Base-by-base conservation (phyloP, 495 filamentous ascomycete species). In the Podospora fimiseda region DNA sequence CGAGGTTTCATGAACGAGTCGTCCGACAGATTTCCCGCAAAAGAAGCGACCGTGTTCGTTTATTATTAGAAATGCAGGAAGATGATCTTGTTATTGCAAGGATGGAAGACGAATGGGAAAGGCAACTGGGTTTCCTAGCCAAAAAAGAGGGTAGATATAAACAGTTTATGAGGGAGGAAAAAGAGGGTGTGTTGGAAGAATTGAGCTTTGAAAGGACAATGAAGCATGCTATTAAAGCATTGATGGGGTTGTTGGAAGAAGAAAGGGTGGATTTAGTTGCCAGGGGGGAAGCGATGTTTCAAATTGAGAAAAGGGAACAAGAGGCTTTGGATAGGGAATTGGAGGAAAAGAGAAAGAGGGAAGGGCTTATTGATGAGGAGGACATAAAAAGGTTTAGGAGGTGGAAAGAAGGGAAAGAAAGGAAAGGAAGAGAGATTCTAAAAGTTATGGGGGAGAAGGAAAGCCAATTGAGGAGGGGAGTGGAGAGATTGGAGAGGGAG, bases 1-100 rank as follows among this genome's bases (percentile, higher is more conserved):
- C 86, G 4, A 57, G 61, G 24, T 67, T 67, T 33, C 68, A 91
- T 3, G 79, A 75, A 53, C 66, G 76, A 2, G 69, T 86, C 0
- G 63, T 93, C 11, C 65, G 74, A 8, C 66, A 77, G 24, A 84
- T 79, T 48, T 55, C 78, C 15, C 9, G 56, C 18, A 19, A 60
- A 1, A 83, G 84, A 81, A 79, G 84, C 61, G 16, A 41, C 13
- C 52, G 75, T 9, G 61, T 80, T 9, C 42, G 21, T 9, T 14
- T 43, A 43, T 23, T 64, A 19, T 0, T 51, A 19, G 41, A 53
- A 37, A 11, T 61, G 47, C 9, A 41, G n/a, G 38, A 43, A 13
- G 56, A 61, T 16, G 57, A 39, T 2, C 20, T 52, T 33, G 24
- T 30, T 14, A 39, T 48, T 0, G 50, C 37, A 2, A 18, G 18